phyloP scores from a whole-genome alignment of 139 green algal genomes.

The Astrephomene gubernaculifera region DNA sequence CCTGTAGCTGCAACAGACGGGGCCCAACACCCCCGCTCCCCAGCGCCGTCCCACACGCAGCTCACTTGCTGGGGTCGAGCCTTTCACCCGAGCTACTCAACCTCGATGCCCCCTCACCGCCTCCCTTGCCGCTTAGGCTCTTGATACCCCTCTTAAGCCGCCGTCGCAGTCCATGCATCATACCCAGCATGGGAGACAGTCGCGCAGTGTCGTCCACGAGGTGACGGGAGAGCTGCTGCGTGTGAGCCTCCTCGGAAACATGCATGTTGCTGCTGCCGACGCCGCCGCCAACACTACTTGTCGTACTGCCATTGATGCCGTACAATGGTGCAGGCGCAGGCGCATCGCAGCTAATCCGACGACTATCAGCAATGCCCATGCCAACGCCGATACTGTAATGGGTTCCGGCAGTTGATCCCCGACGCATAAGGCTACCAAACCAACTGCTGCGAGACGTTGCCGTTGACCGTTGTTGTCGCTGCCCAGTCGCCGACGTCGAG shows the following conservation, averaged over 20 bases:
- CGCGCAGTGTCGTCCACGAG: constrained; percentile 15
- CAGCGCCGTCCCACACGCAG: too few relatives aligned
- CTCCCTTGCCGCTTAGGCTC: background rate
- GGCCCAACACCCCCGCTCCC: too few relatives aligned
- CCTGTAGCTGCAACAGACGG: too few relatives aligned
- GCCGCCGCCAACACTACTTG: background rate
- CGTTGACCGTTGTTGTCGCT: background rate
- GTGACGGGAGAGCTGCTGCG: background rate
- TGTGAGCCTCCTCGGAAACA: background rate
- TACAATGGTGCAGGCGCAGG: too few relatives aligned
- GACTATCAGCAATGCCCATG: too few relatives aligned
- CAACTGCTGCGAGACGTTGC: background rate
- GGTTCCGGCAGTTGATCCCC: background rate
- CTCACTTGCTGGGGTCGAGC: too few relatives aligned
- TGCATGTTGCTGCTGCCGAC: background rate
- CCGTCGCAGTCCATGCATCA: background rate
- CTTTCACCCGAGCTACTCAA: too few relatives aligned
- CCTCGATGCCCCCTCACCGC: background rate
- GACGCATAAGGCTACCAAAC: background rate
- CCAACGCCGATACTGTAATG: too few relatives aligned
- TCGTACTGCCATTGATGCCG: too few relatives aligned
- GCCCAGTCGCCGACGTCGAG: background rate
- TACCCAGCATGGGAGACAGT: background rate
- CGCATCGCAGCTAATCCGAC: too few relatives aligned
- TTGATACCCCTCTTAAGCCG: background rate